Evolutionary conservation across 495 filamentous ascomycete genomes (phyloP).

Genomic region (Emericellopsis terricola): DNA sequence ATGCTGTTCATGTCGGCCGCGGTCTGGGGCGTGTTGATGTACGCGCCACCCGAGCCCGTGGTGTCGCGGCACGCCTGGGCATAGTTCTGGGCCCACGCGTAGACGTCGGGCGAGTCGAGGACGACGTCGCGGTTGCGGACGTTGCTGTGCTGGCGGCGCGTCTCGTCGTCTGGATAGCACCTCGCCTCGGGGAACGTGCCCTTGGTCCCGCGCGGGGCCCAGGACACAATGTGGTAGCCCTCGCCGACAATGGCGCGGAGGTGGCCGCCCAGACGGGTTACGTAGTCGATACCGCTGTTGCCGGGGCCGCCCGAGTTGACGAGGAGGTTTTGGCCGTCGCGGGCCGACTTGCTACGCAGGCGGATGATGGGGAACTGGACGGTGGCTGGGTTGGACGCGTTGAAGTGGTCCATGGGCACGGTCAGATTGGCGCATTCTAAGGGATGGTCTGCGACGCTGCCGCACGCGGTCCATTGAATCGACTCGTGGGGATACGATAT

Average conservation of each 20-base stretch:
- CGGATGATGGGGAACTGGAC: conserved; percentile 22
- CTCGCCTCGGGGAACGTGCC: conserved; percentile 15
- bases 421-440: conserved; percentile 19
- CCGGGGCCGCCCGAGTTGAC: conserved; percentile 30
- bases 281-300: conserved; percentile 16
- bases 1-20: conserved; percentile 33
- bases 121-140: conserved; percentile 11
- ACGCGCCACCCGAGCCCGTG: conserved; percentile 19
- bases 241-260: conserved; percentile 22
- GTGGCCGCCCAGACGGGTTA: conserved; percentile 14
- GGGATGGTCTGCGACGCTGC: conserved; percentile 10
- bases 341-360: conserved; percentile 17
- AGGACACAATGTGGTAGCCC: conserved; percentile 22
- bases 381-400: conserved; percentile 7
- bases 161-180: conserved; percentile 17
- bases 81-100: conserved; percentile 18
- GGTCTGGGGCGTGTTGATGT: conserved; percentile 29
- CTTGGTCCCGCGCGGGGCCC: conserved; percentile 28
- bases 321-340: conserved; percentile 16
- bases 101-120: conserved; percentile 21
- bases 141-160: conserved; percentile 8
- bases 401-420: conserved; percentile 29
- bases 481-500: conserved; percentile 17
- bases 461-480: conserved; percentile 21
- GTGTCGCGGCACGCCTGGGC: conserved; percentile 20